Evolutionary conservation across 257 asterid genomes (phyloP).

Genomic region (Linaria vulgaris): DNA sequence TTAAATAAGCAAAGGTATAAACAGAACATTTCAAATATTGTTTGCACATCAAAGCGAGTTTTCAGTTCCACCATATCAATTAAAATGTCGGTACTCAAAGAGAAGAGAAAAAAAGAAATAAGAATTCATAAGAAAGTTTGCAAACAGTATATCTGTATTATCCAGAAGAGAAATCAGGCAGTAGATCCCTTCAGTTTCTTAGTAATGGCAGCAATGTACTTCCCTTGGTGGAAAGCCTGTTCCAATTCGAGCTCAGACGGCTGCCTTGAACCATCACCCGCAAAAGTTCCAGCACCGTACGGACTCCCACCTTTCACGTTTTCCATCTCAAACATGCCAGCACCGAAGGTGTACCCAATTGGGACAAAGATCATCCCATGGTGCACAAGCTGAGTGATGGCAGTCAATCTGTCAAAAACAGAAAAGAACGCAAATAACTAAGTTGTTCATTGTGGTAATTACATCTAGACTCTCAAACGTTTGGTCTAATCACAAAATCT

Average conservation of each 20-base stretch:
- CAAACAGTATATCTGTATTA: conserved; percentile 21
- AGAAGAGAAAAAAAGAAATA: background rate
- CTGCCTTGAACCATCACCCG: conserved; percentile 69
- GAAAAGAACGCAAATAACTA: too few species aligned
- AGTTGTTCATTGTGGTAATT: too few species aligned
- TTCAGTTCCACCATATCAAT: conserved; percentile 21
- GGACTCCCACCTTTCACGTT: conserved; percentile 90
- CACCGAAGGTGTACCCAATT: conserved; percentile 73
- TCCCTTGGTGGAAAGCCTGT: conserved; percentile 64
- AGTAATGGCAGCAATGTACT: conserved; percentile 53
- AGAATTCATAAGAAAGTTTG: conserved; percentile 21
- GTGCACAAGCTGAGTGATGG: conserved; percentile 73
- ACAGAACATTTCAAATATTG: conserved; percentile 11
- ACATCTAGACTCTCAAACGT: too few species aligned
- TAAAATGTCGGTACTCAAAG: conserved; percentile 11
- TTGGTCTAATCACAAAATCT: too few species aligned
- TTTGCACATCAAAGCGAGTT: conserved; percentile 26
- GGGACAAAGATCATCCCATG: conserved; percentile 82
- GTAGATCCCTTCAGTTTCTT: conserved; percentile 49
- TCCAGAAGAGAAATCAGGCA: conserved; percentile 32
- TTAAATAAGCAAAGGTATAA: conserved; percentile 18
- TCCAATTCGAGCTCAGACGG: conserved; percentile 53
- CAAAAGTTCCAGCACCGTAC: conserved; percentile 80
- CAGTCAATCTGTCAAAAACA: conserved; percentile 53
- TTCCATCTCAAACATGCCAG: conserved; percentile 81